These are phyloP conservation scores for Penicillium pulvis DNA, from an alignment of 495 filamentous ascomycete species.

Conservation along the genomic window DNA sequence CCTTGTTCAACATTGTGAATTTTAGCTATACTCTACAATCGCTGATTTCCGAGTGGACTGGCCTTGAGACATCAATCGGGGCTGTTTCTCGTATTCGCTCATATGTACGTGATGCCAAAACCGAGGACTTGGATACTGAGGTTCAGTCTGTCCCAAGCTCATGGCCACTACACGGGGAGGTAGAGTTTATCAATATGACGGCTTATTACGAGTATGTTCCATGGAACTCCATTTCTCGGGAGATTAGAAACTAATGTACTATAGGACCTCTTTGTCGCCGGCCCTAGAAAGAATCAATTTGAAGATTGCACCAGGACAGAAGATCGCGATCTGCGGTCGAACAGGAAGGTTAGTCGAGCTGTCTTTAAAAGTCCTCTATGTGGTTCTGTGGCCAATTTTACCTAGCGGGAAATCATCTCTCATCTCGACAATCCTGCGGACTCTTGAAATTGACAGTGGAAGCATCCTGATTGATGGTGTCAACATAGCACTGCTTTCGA, in stretches of 20 bases:
- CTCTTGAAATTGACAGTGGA: conserved; percentile 37
- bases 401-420: conserved; percentile 46
- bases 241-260: conserved; percentile 4
- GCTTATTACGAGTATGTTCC: conserved; percentile 31
- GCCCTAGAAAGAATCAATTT: conserved; percentile 20
- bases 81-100: conserved; percentile 31
- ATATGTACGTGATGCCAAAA: conserved; percentile 18
- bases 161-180: conserved; percentile 25
- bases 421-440: conserved; percentile 41
- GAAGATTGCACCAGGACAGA: conserved; percentile 34
- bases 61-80: conserved; percentile 35
- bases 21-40: conserved; percentile 28
- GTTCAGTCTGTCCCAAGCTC: conserved; percentile 13
- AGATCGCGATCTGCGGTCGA: conserved; percentile 48
- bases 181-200: conserved; percentile 23
- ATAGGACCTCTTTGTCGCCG: conserved; percentile 20
- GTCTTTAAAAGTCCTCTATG: not conserved
- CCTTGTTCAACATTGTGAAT: conserved; percentile 35
- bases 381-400: not conserved
- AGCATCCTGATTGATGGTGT: conserved; percentile 49
- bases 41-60: conserved; percentile 29
- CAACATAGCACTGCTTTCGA: conserved; percentile 39
- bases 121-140: conserved; percentile 25
- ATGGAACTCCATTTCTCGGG: not conserved
- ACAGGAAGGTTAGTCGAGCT: conserved; percentile 38